phyloP scores from a whole-genome alignment of 257 asterid genomes.

The Nicotiana attenuata region DNA sequence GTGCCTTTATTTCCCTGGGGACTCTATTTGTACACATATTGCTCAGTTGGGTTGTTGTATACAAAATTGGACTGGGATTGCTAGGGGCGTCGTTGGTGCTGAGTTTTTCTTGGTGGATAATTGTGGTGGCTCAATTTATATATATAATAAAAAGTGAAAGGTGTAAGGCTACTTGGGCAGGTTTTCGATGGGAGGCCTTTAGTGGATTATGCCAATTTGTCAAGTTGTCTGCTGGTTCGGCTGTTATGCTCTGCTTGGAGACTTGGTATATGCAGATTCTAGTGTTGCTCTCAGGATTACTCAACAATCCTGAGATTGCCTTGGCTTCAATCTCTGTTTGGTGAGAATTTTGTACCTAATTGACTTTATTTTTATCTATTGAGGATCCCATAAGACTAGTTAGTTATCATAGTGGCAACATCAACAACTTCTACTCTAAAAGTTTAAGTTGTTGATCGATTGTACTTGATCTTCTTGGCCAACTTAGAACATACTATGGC shows the following conservation, averaged over 20 bases:
- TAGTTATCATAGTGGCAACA: neutral
- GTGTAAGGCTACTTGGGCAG: slow-evolving; percentile 24
- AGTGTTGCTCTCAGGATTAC: slow-evolving; percentile 33
- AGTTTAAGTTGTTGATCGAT: neutral
- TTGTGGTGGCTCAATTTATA: slow-evolving; percentile 28
- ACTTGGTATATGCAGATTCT: slow-evolving; percentile 35
- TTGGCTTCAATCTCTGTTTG: slow-evolving; percentile 35
- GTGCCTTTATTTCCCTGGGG: slow-evolving; percentile 30
- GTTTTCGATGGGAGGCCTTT: slow-evolving; percentile 23
- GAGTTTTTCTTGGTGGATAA: slow-evolving; percentile 32
- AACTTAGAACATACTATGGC: neutral
- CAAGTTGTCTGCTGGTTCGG: slow-evolving; percentile 27
- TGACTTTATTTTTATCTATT: neutral
- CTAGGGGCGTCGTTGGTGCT: slow-evolving; percentile 26
- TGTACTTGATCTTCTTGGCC: neutral
- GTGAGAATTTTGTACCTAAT: neutral
- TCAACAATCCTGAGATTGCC: slow-evolving; percentile 30
- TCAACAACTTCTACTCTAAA: neutral
- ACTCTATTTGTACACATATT: slow-evolving; percentile 22
- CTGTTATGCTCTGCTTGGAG: slow-evolving; percentile 39
- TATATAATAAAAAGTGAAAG: slow-evolving; percentile 20
- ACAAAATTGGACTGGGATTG: slow-evolving; percentile 27
- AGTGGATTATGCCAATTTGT: slow-evolving; percentile 25
- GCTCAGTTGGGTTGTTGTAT: slow-evolving; percentile 29
- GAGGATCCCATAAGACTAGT: neutral